These are phyloP conservation scores for Botrytis sinoallii DNA, from an alignment of 2,329 filamentous ascomycete genomes.

Conservation along the genomic window DNA sequence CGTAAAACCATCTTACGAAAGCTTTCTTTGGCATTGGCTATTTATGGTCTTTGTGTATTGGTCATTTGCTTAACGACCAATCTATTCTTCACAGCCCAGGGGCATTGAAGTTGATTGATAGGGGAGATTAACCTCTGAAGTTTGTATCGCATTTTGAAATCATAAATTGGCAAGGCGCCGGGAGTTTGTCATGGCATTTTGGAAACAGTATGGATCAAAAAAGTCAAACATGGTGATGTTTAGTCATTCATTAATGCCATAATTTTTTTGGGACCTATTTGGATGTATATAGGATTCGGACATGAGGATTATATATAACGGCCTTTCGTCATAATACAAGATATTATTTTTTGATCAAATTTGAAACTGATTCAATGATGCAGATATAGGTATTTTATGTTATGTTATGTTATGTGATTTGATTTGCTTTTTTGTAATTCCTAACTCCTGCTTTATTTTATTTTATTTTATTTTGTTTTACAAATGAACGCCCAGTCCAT, in stretches of 20 bases:
- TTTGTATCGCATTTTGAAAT: background rate
- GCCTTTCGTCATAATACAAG: background rate
- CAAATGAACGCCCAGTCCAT: background rate
- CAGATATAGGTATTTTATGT: background rate
- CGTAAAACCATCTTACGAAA: conserved; percentile 63
- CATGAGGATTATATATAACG: conserved; percentile 5
- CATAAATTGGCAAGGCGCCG: conserved; percentile 13
- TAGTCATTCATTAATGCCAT: background rate
- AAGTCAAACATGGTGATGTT: background rate
- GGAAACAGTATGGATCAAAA: background rate
- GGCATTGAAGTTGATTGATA: conserved; percentile 47
- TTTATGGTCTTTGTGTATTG: conserved; percentile 90
- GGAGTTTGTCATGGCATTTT: background rate
- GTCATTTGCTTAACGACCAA: conserved; percentile 82
- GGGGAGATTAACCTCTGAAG: background rate
- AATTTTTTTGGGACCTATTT: background rate
- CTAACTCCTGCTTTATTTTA: background rate
- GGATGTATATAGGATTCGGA: conserved; percentile 1
- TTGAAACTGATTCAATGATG: too few species aligned
- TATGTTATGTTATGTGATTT: background rate
- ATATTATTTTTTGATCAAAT: background rate
- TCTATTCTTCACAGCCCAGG: conserved; percentile 60
- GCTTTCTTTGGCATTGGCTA: conserved; percentile 68
- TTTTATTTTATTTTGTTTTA: background rate
- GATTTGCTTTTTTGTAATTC: background rate